Conservation (phyloP, 108 stramenopile genomes). For the Conticribra guillardii region DNA sequence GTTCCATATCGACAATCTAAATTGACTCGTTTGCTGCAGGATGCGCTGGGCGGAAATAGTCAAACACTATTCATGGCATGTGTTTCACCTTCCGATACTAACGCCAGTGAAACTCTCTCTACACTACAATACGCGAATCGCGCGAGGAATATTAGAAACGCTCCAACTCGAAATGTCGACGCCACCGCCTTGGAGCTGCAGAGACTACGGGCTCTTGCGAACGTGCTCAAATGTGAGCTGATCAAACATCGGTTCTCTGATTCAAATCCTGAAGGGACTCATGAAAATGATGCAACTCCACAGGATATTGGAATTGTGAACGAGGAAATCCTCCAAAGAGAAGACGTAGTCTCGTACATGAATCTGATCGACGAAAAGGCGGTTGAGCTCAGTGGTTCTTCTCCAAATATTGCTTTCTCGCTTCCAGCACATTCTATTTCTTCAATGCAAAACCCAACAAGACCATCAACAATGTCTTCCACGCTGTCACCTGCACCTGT, state of each 20-base stretch:
- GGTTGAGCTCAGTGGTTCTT: constrained; percentile 20
- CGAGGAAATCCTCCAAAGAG: constrained; percentile 56
- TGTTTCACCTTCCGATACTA: constrained; percentile 88
- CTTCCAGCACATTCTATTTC: constrained; percentile 10
- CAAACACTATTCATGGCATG: constrained; percentile 92
- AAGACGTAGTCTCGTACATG: constrained; percentile 70
- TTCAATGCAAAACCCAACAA: background rate
- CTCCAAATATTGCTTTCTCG: constrained; percentile 23
- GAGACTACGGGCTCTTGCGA: constrained; percentile 67
- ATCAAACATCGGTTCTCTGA: constrained; percentile 55
- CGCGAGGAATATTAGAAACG: constrained; percentile 93
- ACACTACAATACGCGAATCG: constrained; percentile 96
- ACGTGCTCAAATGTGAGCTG: constrained; percentile 73
- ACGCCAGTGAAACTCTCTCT: constrained; percentile 89
- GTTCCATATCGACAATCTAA: constrained; percentile 93
- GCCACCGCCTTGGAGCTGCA: constrained; percentile 81
- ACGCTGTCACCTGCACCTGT: constrained; percentile 5
- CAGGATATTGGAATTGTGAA: constrained; percentile 53
- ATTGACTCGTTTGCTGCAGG: constrained; percentile 92
- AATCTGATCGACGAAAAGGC: constrained; percentile 52
- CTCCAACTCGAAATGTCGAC: constrained; percentile 84
- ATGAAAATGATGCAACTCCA: constrained; percentile 3
- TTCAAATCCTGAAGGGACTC: background rate
- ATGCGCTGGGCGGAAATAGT: constrained; percentile 96
- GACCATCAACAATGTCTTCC: constrained; percentile 5